A percentile compares a stretch with the other conserved stretches of the same genome.
Conservation (phyloP, 2,329 filamentous ascomycete species). For the Xylaria sp. region DNA sequence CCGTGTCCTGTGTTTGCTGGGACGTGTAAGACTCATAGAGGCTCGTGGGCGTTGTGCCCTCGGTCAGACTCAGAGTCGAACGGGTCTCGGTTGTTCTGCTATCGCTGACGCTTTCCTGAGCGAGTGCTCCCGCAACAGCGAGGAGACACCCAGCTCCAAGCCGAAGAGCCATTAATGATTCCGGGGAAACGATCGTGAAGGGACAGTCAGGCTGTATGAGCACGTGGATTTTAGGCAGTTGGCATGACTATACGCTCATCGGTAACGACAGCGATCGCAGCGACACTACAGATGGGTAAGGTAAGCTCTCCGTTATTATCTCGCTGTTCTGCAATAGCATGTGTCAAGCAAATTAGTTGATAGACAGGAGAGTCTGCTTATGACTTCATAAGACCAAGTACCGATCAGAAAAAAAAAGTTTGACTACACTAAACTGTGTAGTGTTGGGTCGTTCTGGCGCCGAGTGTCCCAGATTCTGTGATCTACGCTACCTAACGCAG, state of each 20-base stretch:
- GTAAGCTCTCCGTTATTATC: neutral
- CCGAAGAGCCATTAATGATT: conserved; percentile 41
- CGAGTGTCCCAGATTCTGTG: neutral
- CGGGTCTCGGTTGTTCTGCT: conserved; percentile 54
- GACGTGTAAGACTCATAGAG: conserved; percentile 59
- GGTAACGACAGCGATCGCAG: neutral
- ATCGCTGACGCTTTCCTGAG: conserved; percentile 53
- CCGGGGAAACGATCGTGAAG: neutral
- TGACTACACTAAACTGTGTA: neutral
- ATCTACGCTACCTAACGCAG: neutral
- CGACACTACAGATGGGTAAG: neutral
- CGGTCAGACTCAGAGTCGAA: conserved; percentile 45
- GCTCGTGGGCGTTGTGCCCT: conserved; percentile 56
- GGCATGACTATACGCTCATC: conserved; percentile 14
- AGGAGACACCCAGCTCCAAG: conserved; percentile 43
- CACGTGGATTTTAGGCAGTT: neutral
- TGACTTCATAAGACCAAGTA: conserved; percentile 13
- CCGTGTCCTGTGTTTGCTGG: conserved; percentile 55
- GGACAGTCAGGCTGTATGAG: neutral
- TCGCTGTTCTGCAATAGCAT: neutral
- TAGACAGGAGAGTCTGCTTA: neutral
- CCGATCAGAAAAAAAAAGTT: neutral
- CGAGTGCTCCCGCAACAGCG: conserved; percentile 40
- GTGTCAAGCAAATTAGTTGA: neutral
- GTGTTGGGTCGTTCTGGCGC: neutral